Conservation (phyloP, 352 stramenopile genomes). For the Albugo laibachii region DNA sequence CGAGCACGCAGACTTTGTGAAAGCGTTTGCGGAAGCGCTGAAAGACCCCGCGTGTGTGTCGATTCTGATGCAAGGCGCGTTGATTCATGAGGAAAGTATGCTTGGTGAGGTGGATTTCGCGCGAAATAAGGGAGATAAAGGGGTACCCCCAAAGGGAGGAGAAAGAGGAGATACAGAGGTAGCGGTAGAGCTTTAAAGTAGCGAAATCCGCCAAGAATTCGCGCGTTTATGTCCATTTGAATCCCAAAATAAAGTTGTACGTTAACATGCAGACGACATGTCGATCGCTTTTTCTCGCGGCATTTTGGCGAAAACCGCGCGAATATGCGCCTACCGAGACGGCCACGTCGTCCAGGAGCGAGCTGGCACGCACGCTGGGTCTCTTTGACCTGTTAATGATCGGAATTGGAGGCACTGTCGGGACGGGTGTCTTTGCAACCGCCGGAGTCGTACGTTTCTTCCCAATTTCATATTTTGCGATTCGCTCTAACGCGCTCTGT, state of each 20-base stretch:
- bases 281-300: neutral
- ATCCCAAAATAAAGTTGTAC: neutral
- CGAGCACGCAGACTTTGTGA: constrained; percentile 13
- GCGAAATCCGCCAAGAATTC: too few species aligned
- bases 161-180: too few species aligned
- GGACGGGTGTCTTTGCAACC: constrained; percentile 84
- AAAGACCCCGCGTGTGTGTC: neutral
- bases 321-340: too few species aligned
- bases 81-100: constrained; percentile 3
- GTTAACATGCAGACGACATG: neutral
- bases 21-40: constrained; percentile 2
- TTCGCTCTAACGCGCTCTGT: neutral
- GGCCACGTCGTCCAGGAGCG: too few species aligned
- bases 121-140: neutral
- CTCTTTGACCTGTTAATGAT: constrained; percentile 87
- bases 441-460: constrained; percentile 24
- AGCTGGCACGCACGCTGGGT: constrained; percentile 24
- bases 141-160: too few species aligned
- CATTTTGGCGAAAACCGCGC: neutral
- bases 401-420: constrained; percentile 87
- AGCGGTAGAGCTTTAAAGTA: too few species aligned
- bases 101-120: neutral
- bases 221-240: too few species aligned
- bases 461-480: neutral
- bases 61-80: constrained; percentile 2